Percentiles rank a stretch among this genome's conserved stretches.
phyloP scores from a whole-genome alignment of 139 green algal genomes.

The Astrephomene gubernaculifera region DNA sequence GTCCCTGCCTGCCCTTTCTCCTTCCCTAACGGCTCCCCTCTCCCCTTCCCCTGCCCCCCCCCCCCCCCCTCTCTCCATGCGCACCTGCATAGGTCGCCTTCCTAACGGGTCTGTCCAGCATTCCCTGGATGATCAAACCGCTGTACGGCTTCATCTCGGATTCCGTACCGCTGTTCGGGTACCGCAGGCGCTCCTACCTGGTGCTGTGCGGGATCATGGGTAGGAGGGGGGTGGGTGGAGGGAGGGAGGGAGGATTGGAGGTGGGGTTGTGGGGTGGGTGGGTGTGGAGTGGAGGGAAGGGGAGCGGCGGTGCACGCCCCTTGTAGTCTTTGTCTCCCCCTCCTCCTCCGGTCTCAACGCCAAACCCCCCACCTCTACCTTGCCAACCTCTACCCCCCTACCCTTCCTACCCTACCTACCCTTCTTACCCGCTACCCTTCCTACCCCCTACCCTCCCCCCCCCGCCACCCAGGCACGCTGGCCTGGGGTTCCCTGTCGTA shows the following conservation, averaged over 20 bases:
- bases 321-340: neutral
- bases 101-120: slow-evolving; percentile 63
- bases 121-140: slow-evolving; percentile 95
- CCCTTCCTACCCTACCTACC: no score
- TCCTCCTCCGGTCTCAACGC: neutral
- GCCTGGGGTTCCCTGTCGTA: slow-evolving; percentile 79
- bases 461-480: slow-evolving; percentile 6
- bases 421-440: neutral
- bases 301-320: no score
- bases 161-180: slow-evolving; percentile 93
- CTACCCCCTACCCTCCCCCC: neutral
- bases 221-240: slow-evolving; percentile 19
- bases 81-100: slow-evolving; percentile 68
- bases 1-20: no score
- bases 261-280: neutral
- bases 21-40: neutral
- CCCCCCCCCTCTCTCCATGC: neutral
- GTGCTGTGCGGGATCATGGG: slow-evolving; percentile 79
- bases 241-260: neutral
- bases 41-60: neutral
- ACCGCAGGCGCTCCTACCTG: slow-evolving; percentile 90
- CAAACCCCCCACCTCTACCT: neutral
- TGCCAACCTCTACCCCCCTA: neutral
- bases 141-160: slow-evolving; percentile 96
- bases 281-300: neutral